Conservation (phyloP, 2,329 filamentous ascomycete genomes). For the Penicillium capsulatum region DNA sequence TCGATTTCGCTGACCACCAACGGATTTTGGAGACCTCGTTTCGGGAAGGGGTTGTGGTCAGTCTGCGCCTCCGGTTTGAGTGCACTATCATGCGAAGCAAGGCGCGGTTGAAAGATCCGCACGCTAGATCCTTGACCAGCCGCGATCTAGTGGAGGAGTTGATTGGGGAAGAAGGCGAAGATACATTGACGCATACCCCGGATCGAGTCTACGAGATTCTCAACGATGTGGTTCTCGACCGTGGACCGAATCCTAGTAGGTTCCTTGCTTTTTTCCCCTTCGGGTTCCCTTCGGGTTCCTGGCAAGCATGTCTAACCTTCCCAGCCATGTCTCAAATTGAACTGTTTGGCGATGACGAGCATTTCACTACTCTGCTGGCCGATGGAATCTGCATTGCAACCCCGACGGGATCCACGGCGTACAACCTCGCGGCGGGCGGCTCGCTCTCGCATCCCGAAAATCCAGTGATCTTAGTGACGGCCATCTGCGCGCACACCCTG, state of each 20-base stretch:
- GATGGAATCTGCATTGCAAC: conserved; percentile 93
- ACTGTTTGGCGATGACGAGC: conserved; percentile 89
- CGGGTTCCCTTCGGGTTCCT: neutral
- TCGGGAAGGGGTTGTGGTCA: conserved; percentile 79
- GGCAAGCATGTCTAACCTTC: conserved; percentile 12
- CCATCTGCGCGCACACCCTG: conserved; percentile 90
- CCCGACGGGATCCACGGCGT: conserved; percentile 89
- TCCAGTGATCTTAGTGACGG: conserved; percentile 88
- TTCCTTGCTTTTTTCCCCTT: conserved; percentile 17
- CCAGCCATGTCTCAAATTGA: conserved; percentile 86
- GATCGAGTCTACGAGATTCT: conserved; percentile 84
- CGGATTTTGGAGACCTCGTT: conserved; percentile 69
- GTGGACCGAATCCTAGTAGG: conserved; percentile 86
- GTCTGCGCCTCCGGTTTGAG: conserved; percentile 82
- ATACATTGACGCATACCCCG: conserved; percentile 78
- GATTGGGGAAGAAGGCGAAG: conserved; percentile 78
- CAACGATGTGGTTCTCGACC: conserved; percentile 94
- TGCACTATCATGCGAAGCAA: conserved; percentile 79
- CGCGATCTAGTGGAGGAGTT: conserved; percentile 84
- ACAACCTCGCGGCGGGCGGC: conserved; percentile 92
- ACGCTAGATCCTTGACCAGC: conserved; percentile 30
- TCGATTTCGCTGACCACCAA: conserved; percentile 76
- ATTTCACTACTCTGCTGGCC: conserved; percentile 88
- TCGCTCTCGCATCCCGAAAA: conserved; percentile 95
- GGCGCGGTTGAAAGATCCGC: conserved; percentile 28